Conservation (phyloP, 768 basidiomycete species). For the Xanthoconium stramineum region DNA sequence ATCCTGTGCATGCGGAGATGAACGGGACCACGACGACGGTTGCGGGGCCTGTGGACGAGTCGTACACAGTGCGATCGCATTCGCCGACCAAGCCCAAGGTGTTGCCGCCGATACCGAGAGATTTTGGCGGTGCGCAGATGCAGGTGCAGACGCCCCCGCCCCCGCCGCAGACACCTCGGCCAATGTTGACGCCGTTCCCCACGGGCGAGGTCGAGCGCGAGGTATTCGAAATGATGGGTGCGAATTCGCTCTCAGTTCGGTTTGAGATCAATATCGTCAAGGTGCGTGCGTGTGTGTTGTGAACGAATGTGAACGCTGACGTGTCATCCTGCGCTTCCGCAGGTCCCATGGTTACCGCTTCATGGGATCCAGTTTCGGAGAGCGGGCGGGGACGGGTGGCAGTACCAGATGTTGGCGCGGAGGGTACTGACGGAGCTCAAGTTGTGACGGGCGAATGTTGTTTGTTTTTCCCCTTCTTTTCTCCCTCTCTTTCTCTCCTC, state of each 20-base stretch:
- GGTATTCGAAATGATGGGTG: constrained; percentile 69
- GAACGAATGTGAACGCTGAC: background rate
- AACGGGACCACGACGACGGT: constrained; percentile 23
- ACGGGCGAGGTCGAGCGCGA: constrained; percentile 67
- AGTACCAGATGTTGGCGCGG: constrained; percentile 94
- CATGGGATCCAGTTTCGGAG: constrained; percentile 96
- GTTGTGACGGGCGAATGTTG: constrained; percentile 43
- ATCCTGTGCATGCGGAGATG: constrained; percentile 10
- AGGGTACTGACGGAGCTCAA: constrained; percentile 86
- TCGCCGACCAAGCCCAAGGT: constrained; percentile 59
- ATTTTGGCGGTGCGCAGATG: constrained; percentile 41
- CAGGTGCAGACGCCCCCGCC: constrained; percentile 3
- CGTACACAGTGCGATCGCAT: constrained; percentile 38
- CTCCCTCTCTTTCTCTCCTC: background rate
- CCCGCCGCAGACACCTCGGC: constrained; percentile 35
- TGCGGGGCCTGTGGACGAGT: constrained; percentile 26
- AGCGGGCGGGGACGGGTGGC: constrained; percentile 89
- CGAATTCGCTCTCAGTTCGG: constrained; percentile 80
- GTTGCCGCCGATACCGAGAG: constrained; percentile 78
- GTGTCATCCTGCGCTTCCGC: background rate
- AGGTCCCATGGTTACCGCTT: constrained; percentile 92
- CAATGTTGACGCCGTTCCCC: constrained; percentile 48
- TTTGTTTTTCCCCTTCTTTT: background rate
- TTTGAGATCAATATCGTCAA: constrained; percentile 99
- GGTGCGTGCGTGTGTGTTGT: constrained; percentile 44